These are phyloP conservation scores for Trifolium pratense DNA, from an alignment of 306 rosid genomes.

Conservation along the genomic window DNA sequence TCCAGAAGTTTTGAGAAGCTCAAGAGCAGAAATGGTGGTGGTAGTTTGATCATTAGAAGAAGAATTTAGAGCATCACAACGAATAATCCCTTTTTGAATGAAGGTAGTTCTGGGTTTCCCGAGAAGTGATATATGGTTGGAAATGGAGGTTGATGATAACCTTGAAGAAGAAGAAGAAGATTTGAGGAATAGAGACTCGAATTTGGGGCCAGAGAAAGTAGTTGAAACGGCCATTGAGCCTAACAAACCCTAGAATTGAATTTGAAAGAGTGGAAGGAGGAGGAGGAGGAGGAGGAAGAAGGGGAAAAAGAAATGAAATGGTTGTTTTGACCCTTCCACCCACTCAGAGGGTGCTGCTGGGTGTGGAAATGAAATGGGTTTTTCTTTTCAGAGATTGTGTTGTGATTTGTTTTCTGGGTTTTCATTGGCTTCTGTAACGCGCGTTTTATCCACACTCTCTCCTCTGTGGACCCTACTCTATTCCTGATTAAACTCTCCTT, in stretches of 20 bases:
- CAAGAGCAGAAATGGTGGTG: slow-evolving; percentile 71
- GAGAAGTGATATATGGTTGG: slow-evolving; percentile 41
- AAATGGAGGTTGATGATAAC: slow-evolving; percentile 24
- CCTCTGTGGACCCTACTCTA: no score
- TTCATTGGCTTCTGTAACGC: neutral
- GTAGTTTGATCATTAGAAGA: no score
- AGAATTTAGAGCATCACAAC: slow-evolving; percentile 68
- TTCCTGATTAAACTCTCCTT: no score
- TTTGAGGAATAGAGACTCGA: slow-evolving; percentile 54
- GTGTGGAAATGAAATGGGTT: neutral
- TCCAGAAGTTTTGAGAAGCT: slow-evolving; percentile 88
- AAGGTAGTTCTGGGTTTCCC: slow-evolving; percentile 40
- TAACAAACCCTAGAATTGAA: slow-evolving; percentile 46
- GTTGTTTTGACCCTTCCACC: slow-evolving; percentile 10
- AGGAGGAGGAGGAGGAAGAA: neutral
- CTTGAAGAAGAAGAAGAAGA: slow-evolving; percentile 43
- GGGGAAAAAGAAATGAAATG: neutral
- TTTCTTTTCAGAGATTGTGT: neutral
- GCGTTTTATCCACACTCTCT: slow-evolving; percentile 28
- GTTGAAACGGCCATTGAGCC: slow-evolving; percentile 63
- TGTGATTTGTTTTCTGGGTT: neutral
- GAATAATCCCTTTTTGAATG: slow-evolving; percentile 61
- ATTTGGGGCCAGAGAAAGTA: slow-evolving; percentile 58
- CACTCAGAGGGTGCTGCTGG: neutral
- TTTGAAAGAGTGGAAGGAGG: neutral